Conservation (phyloP, 805 yeast species). For the Candida nemodendra region DNA sequence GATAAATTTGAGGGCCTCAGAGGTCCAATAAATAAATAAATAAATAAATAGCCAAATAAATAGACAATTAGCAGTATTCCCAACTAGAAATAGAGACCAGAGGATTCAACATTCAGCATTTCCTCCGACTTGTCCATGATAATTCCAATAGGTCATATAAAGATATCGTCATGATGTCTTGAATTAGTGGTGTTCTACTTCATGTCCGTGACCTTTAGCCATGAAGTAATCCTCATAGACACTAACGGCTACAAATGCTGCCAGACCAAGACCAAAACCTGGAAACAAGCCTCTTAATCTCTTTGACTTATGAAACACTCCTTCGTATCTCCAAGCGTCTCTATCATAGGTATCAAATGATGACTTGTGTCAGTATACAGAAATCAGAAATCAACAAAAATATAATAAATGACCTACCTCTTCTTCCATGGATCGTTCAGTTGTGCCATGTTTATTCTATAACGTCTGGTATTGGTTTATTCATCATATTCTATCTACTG, state of each 20-base stretch:
- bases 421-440: constrained; percentile 46
- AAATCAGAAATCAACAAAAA: too few relatives aligned
- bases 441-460: constrained; percentile 27
- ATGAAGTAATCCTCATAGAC: constrained; percentile 55
- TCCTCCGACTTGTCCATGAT: not conserved
- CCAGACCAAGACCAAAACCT: constrained; percentile 76
- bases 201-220: constrained; percentile 12
- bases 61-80: not conserved
- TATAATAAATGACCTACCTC: constrained; percentile 35
- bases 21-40: constrained; percentile 1
- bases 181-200: constrained; percentile 2
- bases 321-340: constrained; percentile 91
- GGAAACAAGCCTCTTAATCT: constrained; percentile 74
- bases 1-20: not conserved
- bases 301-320: constrained; percentile 69
- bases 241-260: constrained; percentile 66
- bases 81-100: too few relatives aligned
- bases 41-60: constrained; percentile 10
- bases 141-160: not conserved
- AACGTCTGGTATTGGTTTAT: too few relatives aligned
- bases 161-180: not conserved
- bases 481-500: too few relatives aligned
- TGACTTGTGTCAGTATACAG: too few relatives aligned
- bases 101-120: too few relatives aligned
- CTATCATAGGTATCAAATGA: constrained; percentile 41